Conservation (phyloP, 2,329 filamentous ascomycete species). For the Coniella vitis region DNA sequence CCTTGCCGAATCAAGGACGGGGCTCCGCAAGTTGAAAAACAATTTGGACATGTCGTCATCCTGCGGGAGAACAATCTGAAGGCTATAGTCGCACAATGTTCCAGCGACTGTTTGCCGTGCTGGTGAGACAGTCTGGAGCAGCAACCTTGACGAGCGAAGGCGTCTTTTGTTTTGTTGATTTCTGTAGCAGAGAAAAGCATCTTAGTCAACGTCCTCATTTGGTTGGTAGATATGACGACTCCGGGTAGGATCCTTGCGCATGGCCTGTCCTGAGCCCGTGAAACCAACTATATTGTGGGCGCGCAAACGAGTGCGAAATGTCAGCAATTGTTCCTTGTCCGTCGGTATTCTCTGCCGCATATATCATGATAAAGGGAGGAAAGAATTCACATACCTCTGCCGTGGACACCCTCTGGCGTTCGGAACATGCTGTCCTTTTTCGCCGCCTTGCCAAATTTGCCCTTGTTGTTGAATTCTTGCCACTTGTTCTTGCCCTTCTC, state of each 20-base stretch:
- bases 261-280: conserved; percentile 87
- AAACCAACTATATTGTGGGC: conserved; percentile 66
- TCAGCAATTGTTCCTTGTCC: conserved; percentile 22
- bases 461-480: conserved; percentile 84
- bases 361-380: no score
- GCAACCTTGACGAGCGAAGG: not conserved
- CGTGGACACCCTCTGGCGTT: conserved; percentile 78
- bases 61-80: not conserved
- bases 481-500: conserved; percentile 89
- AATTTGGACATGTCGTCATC: no score
- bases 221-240: conserved; percentile 80
- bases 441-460: conserved; percentile 56
- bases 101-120: not conserved
- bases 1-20: not conserved
- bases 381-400: conserved; percentile 77
- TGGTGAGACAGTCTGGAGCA: not conserved
- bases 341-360: no score
- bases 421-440: conserved; percentile 98
- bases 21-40: not conserved
- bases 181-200: conserved; percentile 20
- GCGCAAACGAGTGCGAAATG: conserved; percentile 4
- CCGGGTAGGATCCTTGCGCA: conserved; percentile 85
- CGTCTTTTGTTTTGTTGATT: conserved; percentile 6
- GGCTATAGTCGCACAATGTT: not conserved
- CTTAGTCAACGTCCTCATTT: conserved; percentile 65